Evolutionary conservation across 2,329 filamentous ascomycete genomes (phyloP).

Genomic region (Nothophaeocryptopus gaeumannii): DNA sequence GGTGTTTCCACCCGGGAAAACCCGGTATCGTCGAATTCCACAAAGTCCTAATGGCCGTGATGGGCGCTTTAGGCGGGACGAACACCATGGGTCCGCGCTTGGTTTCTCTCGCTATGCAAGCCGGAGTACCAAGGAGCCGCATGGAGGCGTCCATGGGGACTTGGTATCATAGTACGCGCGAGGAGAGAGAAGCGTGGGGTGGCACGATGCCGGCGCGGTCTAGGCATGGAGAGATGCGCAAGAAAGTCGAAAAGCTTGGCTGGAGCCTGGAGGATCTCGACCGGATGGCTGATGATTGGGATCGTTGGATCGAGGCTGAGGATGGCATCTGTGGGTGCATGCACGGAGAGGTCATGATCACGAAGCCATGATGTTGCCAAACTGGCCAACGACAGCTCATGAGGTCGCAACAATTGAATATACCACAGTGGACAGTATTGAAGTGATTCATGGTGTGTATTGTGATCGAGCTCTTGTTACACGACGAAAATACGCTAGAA

Average conservation of each 20-base stretch:
- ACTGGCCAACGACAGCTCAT: too few species aligned
- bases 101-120: conserved; percentile 37
- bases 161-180: conserved; percentile 43
- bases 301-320: conserved; percentile 41
- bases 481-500: conserved; percentile 26
- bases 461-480: conserved; percentile 22
- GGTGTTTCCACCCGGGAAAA: conserved; percentile 37
- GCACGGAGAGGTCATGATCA: conserved; percentile 41
- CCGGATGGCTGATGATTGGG: conserved; percentile 39
- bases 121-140: conserved; percentile 38
- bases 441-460: conserved; percentile 6
- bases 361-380: conserved; percentile 16
- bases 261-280: conserved; percentile 41
- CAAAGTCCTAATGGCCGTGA: conserved; percentile 35
- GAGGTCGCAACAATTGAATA: too few species aligned
- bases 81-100: conserved; percentile 28
- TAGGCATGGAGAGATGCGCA: conserved; percentile 28
- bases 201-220: conserved; percentile 24
- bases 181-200: conserved; percentile 42
- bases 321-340: conserved; percentile 44
- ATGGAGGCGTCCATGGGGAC: conserved; percentile 41
- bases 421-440: too few species aligned
- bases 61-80: conserved; percentile 29
- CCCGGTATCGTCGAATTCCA: conserved; percentile 37
- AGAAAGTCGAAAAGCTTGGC: conserved; percentile 33